Base-by-base conservation (phyloP, 2,329 filamentous ascomycete species). In the Didymella glomerata region DNA sequence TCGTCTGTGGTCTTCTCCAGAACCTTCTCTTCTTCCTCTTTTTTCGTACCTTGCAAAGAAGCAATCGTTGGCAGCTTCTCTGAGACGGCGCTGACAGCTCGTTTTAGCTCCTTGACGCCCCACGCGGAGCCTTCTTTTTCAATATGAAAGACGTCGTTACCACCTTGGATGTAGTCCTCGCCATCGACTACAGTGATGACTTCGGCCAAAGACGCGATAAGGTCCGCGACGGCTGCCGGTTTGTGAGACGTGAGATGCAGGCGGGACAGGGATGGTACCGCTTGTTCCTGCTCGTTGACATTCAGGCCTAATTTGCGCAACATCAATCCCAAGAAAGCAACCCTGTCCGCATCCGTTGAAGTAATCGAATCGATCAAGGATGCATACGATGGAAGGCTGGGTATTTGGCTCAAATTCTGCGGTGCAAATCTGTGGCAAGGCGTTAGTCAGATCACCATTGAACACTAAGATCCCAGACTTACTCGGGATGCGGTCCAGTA, bases 401-500 rank as follows among this genome's bases (percentile, higher is more conserved):
- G 84, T 4, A 90, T 87, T 7, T 84, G 86, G 61, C 88, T 84
- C 7, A 98, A 83, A 69, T 96, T 97, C 44, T 82, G 85, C 1
- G 91, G 86, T 3, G 93, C 89, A 73, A 98, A 98, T 75, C 93
- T 96, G 66, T 10, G 50, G 56, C 63, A 48, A 60, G 66, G 1
- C 54, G 42, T 66, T 27, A 66, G 56, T 30, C 34, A 4, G 13
- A 14, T 7, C 3, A 2, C 32, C 9, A 3, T n/a, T 4, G 4
- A 11, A 42, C 3, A 11, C 2, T 1, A 16, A 6, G 11, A 6
- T 24, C 8, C 40, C 54, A 57, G 54, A 40, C 85, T 74, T 81
- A 96, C 91, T 99, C 95, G 50, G 94, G 94, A 82, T 99, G 95
- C 38, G 93, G 91, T 0, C 93, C 93, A 0, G 91, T 96, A 18